A percentile compares a stretch with the other conserved stretches of the same genome.
Evolutionary conservation across 169 alveolate genomes (phyloP).

Genomic region (Cryptosporidium ubiquitum): DNA sequence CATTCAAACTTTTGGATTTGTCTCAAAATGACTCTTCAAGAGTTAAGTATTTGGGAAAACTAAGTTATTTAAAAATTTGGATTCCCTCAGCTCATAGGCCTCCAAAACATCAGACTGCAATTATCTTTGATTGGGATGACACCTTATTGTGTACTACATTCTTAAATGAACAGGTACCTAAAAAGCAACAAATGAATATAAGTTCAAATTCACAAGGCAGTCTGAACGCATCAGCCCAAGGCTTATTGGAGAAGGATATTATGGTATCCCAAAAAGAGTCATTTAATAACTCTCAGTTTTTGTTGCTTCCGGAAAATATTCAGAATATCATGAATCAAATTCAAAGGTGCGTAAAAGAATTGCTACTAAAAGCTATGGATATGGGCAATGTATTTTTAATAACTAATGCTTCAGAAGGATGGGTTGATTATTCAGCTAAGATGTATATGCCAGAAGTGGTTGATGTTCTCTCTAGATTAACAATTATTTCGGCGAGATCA

Average conservation of each 20-base stretch:
- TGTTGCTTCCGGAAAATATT: constrained; percentile 2
- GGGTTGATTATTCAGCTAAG: constrained; percentile 93
- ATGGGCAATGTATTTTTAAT: constrained; percentile 88
- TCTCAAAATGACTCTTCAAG: constrained; percentile 51
- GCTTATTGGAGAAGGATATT: not conserved
- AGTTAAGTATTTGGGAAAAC: constrained; percentile 38
- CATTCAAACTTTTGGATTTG: constrained; percentile 14
- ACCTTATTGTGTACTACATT: constrained; percentile 92
- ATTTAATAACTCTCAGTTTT: not conserved
- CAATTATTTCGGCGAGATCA: constrained; percentile 91
- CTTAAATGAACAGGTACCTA: constrained; percentile 70
- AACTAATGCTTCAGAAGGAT: constrained; percentile 94
- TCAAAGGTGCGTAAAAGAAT: constrained; percentile 73
- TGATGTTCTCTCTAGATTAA: constrained; percentile 76
- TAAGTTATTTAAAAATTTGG: constrained; percentile 76
- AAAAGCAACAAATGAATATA: not conserved
- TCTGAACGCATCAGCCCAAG: constrained; percentile 16
- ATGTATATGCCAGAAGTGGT: constrained; percentile 84
- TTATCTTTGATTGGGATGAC: constrained; percentile 96
- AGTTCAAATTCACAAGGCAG: not conserved
- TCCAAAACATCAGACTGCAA: constrained; percentile 81
- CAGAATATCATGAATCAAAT: constrained; percentile 35
- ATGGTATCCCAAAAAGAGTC: not conserved
- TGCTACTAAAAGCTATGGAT: constrained; percentile 80
- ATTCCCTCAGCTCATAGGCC: constrained; percentile 75